Evolutionary conservation across 257 asterid genomes (phyloP).

Genomic region (Solanum commersonii): DNA sequence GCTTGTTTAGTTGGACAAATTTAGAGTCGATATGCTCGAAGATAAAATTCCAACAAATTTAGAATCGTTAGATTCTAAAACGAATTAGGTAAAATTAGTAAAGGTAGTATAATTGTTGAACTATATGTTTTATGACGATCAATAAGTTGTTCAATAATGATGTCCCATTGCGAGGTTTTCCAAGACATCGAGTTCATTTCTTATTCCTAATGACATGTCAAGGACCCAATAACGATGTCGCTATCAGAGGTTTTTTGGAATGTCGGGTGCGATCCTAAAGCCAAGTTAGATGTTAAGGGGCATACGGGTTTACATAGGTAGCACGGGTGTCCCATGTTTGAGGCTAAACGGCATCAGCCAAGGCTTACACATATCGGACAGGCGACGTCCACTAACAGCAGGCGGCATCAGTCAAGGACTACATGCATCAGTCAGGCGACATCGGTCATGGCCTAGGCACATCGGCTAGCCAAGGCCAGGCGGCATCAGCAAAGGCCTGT

Average conservation of each 20-base stretch:
- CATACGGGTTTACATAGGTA: neutral
- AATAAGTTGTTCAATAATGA: neutral
- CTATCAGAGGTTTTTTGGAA: neutral
- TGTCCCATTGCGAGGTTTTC: neutral
- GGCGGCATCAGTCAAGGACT: neutral
- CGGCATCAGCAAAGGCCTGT: no score
- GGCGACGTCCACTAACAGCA: no score
- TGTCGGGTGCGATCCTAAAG: neutral
- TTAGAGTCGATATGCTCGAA: neutral
- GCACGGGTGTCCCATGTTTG: neutral
- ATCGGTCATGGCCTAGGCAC: no score
- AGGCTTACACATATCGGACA: fast-evolving
- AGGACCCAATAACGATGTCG: neutral
- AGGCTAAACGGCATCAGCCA: neutral
- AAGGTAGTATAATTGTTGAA: neutral
- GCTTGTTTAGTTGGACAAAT: neutral
- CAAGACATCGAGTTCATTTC: neutral
- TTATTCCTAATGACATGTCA: neutral
- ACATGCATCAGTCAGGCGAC: neutral
- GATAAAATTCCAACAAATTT: neutral
- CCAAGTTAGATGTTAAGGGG: neutral
- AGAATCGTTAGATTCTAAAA: neutral
- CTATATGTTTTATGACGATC: neutral
- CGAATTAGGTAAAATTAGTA: neutral
- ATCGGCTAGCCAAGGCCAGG: neutral